Conservation (phyloP, 2,329 filamentous ascomycete species). For the Verticillium longisporum region DNA sequence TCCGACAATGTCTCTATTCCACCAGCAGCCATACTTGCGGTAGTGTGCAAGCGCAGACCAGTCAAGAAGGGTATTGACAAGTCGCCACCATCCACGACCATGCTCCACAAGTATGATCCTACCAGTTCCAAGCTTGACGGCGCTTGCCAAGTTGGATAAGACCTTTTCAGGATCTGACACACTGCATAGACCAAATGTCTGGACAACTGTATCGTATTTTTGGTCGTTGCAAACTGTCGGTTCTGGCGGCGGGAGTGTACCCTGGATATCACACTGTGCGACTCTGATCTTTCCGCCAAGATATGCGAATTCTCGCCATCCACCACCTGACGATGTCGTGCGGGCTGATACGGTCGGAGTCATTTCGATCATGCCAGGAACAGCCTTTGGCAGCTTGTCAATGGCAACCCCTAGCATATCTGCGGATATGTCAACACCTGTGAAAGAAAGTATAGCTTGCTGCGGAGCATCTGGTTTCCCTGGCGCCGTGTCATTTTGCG, state of each 20-base stretch:
- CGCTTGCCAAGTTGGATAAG: conserved; percentile 44
- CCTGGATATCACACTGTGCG: conserved; percentile 40
- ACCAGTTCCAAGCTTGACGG: conserved; percentile 46
- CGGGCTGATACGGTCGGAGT: conserved; percentile 11
- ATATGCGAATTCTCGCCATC: conserved; percentile 17
- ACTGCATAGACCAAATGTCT: conserved; percentile 60
- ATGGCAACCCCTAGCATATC: conserved; percentile 55
- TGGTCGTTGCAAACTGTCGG: conserved; percentile 21
- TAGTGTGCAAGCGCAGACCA: conserved; percentile 48
- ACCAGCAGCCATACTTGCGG: conserved; percentile 58
- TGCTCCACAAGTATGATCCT: conserved; percentile 58
- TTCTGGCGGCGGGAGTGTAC: conserved; percentile 30
- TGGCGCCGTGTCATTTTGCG: neutral
- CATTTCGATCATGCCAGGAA: conserved; percentile 28
- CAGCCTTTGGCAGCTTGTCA: conserved; percentile 36
- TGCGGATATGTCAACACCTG: conserved; percentile 53
- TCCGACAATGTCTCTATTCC: conserved; percentile 56
- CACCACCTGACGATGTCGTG: neutral
- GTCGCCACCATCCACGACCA: conserved; percentile 47
- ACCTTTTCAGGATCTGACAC: conserved; percentile 49
- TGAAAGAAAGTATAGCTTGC: conserved; percentile 43
- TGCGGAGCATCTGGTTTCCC: neutral
- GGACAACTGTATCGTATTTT: conserved; percentile 56
- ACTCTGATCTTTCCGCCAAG: conserved; percentile 37
- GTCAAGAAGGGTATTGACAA: conserved; percentile 52